These are phyloP conservation scores for Paramyrothecium sp. DNA, from an alignment of 2,329 filamentous ascomycete genomes.

Conservation along the genomic window DNA sequence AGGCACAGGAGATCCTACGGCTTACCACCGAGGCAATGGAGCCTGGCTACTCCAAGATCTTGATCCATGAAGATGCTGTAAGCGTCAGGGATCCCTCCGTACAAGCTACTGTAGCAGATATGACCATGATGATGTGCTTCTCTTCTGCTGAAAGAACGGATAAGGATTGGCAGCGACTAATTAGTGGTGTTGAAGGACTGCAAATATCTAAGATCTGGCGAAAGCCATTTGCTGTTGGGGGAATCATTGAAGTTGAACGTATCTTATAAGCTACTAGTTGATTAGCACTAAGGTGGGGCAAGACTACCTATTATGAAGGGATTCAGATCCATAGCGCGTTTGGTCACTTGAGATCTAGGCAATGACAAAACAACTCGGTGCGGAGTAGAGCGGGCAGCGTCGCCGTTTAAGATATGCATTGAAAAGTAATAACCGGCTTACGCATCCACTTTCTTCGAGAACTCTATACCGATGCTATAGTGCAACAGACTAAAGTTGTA, in stretches of 20 bases:
- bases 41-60: slow-evolving; percentile 31
- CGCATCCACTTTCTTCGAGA: no score
- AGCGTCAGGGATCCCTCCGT: slow-evolving; percentile 22
- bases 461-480: no score
- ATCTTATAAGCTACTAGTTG: not conserved
- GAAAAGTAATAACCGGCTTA: no score
- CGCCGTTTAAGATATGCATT: no score
- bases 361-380: no score
- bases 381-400: no score
- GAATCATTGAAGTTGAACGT: slow-evolving; percentile 23
- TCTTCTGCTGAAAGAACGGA: slow-evolving; percentile 29
- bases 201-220: slow-evolving; percentile 28
- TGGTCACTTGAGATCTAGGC: no score
- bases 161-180: slow-evolving; percentile 24
- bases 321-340: no score
- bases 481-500: no score
- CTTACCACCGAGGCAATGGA: slow-evolving; percentile 19
- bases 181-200: slow-evolving; percentile 19
- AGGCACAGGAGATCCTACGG: slow-evolving; percentile 29
- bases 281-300: no score
- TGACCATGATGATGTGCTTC: slow-evolving; percentile 30
- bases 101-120: slow-evolving; percentile 28
- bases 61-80: slow-evolving; percentile 34
- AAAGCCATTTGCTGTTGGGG: slow-evolving; percentile 21
- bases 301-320: no score